Evolutionary conservation across 179 eudicot species (phyloP).

Genomic region (Spergularia azorica): DNA sequence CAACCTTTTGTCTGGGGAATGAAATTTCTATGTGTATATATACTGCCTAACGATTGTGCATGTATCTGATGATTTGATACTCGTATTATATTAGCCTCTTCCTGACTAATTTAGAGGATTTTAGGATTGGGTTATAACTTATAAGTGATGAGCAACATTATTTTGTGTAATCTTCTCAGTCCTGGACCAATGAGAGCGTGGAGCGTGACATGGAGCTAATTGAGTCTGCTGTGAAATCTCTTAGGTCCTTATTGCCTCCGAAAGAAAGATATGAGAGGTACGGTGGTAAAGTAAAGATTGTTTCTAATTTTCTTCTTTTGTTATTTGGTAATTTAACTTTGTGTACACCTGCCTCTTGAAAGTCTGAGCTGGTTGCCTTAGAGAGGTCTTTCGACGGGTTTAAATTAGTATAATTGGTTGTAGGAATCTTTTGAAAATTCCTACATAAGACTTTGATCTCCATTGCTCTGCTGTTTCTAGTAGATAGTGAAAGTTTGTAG

Average conservation of each 20-base stretch:
- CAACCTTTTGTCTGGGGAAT: neutral
- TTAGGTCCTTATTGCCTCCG: constrained; percentile 70
- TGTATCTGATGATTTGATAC: no score
- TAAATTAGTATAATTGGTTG: no score
- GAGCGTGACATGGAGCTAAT: constrained; percentile 75
- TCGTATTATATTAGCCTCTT: no score
- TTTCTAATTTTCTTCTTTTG: neutral
- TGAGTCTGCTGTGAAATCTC: constrained; percentile 62
- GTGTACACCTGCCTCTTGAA: neutral
- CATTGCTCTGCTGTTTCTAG: neutral
- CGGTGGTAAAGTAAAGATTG: neutral
- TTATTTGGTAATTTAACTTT: neutral
- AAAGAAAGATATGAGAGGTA: constrained; percentile 82
- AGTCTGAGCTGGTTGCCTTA: neutral
- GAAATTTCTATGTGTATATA: neutral
- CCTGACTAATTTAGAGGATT: no score
- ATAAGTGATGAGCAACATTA: neutral
- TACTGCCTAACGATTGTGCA: no score
- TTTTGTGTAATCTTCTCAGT: constrained; percentile 28
- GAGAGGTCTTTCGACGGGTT: neutral
- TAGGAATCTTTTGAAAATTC: no score
- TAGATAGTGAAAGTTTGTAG: neutral
- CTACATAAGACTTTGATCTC: neutral
- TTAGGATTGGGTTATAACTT: no score
- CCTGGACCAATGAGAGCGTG: constrained; percentile 66